Evolutionary conservation across 2,329 filamentous ascomycete genomes (phyloP), one percentile per base, ranked within the genome.

Genomic region (Gremmenia infestans): DNA sequence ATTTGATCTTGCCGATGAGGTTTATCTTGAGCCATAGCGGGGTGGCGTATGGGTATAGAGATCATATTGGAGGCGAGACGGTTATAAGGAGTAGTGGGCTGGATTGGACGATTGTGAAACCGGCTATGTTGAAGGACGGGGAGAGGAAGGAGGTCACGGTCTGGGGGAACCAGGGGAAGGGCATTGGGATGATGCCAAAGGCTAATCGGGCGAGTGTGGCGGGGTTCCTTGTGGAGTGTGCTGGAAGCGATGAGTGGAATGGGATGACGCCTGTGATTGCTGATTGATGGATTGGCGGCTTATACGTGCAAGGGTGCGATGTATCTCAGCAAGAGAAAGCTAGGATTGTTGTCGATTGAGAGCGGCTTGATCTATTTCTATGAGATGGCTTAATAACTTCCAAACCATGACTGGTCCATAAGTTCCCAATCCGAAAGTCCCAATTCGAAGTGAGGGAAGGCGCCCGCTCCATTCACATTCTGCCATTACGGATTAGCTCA

Each of bases 261-360:
- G 67, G 72, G 7, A 71, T 53, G 39, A 71, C 76, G 1, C 78
- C 78, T 4, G 76, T 81, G 2, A 72, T 81, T 53, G 70, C 73
- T 14, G 77, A 78, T 57, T 74, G 61, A 64, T 7, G 17, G 14
- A 17, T 3, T 32, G 37, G n/a, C 14, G 37, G 37, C 14, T 19
- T 22, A 23, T 12, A 11, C 14, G 25, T 32, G 35, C 23, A 40
- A 22, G n/a, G 48, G 15, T 22, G 35, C 4, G 9, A 22, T 23
- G 32, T 39, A 36, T 40, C 25, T 40, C n/a, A 49, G 37, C 28
- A 36, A 36, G 37, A 49, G 37, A 48, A 48, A 17, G 46, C 25
- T 37, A 19, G 48, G 14, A 28, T 22, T 50, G 36, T 42, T 25
- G 11, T 25, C 6, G 45, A 47, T 14, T 8, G 25, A 15, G 5